Evolutionary conservation across 1,284 basidiomycete genomes (phyloP).

Genomic region (Fomitiporia mediterranea): DNA sequence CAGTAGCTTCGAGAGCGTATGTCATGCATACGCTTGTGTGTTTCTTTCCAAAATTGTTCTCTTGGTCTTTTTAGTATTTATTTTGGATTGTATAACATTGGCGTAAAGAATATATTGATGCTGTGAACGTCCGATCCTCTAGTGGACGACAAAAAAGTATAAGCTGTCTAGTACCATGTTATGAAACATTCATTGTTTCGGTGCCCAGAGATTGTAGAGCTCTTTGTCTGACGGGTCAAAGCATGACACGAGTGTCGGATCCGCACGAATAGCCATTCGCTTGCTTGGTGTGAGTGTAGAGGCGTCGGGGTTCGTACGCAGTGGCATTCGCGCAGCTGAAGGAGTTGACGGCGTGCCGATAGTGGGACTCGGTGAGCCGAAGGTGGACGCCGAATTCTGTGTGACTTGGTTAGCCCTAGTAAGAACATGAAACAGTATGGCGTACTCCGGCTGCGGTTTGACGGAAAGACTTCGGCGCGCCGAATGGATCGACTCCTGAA

Average conservation of each 20-base stretch:
- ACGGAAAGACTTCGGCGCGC: slow-evolving; percentile 8
- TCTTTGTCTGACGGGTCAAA: slow-evolving; percentile 70
- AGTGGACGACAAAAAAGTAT: no score
- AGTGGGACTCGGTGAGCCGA: slow-evolving; percentile 16
- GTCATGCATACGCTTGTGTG: neutral
- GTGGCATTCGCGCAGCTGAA: slow-evolving; percentile 8
- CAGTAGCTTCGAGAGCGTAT: slow-evolving; percentile 4
- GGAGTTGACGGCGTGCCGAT: slow-evolving; percentile 7
- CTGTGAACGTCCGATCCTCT: no score
- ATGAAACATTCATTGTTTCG: slow-evolving; percentile 40
- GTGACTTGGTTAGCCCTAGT: neutral
- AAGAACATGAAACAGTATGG: neutral
- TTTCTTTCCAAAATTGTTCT: neutral
- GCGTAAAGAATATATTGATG: no score
- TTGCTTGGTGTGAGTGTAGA: slow-evolving; percentile 32
- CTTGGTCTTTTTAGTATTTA: neutral
- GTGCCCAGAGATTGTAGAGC: slow-evolving; percentile 70
- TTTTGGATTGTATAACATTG: neutral
- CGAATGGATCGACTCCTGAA: slow-evolving; percentile 9
- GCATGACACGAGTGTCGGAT: slow-evolving; percentile 60
- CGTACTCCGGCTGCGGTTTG: slow-evolving; percentile 8
- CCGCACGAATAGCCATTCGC: slow-evolving; percentile 47
- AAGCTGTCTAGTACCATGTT: no score
- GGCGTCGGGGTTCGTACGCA: slow-evolving; percentile 14
- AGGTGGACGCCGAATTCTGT: neutral